phyloP scores from a whole-genome alignment of 2,329 filamentous ascomycete genomes.

The Paraphoma chrysanthemicola region DNA sequence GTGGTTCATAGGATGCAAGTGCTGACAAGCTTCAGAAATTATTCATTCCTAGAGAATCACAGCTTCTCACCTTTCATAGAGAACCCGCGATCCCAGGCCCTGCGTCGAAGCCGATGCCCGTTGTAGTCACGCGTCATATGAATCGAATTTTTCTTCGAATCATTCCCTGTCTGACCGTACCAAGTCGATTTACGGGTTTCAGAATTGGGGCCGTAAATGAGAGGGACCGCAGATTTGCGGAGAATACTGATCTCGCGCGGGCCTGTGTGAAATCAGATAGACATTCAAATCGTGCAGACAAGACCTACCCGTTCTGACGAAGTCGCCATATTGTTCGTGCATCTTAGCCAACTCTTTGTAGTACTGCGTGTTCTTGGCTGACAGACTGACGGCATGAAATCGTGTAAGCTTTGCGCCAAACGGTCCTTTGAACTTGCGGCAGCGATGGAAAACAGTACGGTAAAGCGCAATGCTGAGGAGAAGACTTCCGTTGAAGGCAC shows the following conservation, averaged over 20 bases:
- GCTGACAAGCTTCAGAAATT: constrained; percentile 14
- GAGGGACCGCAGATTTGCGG: constrained; percentile 22
- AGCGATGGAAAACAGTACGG: constrained; percentile 34
- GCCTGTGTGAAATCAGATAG: constrained; percentile 2
- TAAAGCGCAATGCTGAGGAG: constrained; percentile 31
- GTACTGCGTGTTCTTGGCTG: constrained; percentile 36
- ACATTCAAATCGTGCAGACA: neutral
- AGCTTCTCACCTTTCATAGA: constrained; percentile 26
- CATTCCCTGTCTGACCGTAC: constrained; percentile 31
- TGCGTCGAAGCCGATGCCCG: constrained; percentile 25
- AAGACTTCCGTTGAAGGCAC: constrained; percentile 19
- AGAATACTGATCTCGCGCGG: constrained; percentile 34
- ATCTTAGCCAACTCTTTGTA: constrained; percentile 35
- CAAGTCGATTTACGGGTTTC: constrained; percentile 34
- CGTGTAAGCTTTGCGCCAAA: constrained; percentile 29
- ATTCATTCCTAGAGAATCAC: neutral
- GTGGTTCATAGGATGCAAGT: constrained; percentile 29
- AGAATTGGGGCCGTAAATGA: constrained; percentile 30
- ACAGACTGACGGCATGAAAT: constrained; percentile 35
- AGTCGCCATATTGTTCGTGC: constrained; percentile 43
- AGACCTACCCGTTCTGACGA: constrained; percentile 41
- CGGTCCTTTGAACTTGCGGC: constrained; percentile 32
- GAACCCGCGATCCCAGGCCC: constrained; percentile 38
- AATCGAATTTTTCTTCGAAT: constrained; percentile 26
- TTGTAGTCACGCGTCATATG: constrained; percentile 31